phyloP scores from a whole-genome alignment of 805 yeast genomes.

The Cyberlindnera meyerae region DNA sequence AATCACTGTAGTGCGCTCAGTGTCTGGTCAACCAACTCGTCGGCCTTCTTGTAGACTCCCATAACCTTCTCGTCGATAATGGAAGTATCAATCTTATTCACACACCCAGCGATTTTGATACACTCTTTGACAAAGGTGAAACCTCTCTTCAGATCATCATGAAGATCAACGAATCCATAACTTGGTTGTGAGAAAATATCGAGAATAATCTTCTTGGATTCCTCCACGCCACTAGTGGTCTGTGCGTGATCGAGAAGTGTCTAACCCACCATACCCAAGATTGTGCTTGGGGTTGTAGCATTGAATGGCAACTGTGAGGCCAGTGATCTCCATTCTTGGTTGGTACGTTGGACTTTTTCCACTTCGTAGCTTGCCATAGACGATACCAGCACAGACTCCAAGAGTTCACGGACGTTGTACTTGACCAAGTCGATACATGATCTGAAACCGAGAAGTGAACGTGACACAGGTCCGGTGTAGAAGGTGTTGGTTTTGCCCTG shows the following conservation, averaged over 20 bases:
- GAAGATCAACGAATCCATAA: conserved; percentile 3
- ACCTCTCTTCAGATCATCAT: conserved; percentile 9
- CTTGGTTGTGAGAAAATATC: conserved; percentile 2
- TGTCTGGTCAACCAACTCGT: conserved; percentile 2
- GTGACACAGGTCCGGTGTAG: conserved; percentile 68
- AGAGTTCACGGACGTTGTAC: conserved; percentile 45
- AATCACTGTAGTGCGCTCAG: not conserved
- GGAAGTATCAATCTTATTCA: conserved; percentile 3
- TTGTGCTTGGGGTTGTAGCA: conserved; percentile 49
- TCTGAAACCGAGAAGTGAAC: conserved; percentile 60
- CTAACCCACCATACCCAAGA: conserved; percentile 57
- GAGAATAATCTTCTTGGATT: conserved; percentile 1
- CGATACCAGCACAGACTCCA: conserved; percentile 48
- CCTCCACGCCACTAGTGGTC: not conserved
- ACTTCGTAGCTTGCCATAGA: conserved; percentile 53
- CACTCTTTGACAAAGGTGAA: conserved; percentile 10
- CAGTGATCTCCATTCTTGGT: conserved; percentile 54
- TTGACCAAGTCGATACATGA: conserved; percentile 55
- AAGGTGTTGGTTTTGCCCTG: conserved; percentile 33
- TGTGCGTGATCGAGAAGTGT: conserved; percentile 25
- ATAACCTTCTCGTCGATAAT: conserved; percentile 3
- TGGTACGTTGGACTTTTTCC: conserved; percentile 43
- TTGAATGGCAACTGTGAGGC: conserved; percentile 59
- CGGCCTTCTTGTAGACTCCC: conserved; percentile 5
- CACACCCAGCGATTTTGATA: conserved; percentile 7